These are phyloP conservation scores for Cladophialophora exuberans DNA, from an alignment of 2,329 filamentous ascomycete species.

Conservation along the genomic window DNA sequence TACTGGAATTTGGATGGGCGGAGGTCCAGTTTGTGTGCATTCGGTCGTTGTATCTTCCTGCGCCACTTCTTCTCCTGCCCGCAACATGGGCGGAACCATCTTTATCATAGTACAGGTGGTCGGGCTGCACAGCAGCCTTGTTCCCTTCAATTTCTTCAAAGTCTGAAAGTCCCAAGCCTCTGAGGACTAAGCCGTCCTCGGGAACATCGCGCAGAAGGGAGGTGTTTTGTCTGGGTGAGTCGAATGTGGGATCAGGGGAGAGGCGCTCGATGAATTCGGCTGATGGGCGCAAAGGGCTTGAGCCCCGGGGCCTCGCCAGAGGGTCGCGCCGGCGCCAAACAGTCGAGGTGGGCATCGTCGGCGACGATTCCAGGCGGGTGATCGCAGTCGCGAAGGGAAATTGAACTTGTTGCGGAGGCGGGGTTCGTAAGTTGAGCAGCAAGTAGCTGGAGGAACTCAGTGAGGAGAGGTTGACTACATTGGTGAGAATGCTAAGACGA, in stretches of 20 bases:
- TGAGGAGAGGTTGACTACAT: slow-evolving; percentile 25
- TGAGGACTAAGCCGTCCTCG: slow-evolving; percentile 14
- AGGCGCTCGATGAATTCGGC: slow-evolving; percentile 30
- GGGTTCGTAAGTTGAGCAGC: slow-evolving; percentile 18
- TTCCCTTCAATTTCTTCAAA: slow-evolving; percentile 10
- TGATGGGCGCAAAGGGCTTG: slow-evolving; percentile 27
- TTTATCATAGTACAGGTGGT: slow-evolving; percentile 30
- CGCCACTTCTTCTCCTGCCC: slow-evolving; percentile 21
- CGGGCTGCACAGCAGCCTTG: slow-evolving; percentile 20
- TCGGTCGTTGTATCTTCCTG: slow-evolving; percentile 7
- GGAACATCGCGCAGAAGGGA: slow-evolving; percentile 10
- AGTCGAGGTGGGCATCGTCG: slow-evolving; percentile 32
- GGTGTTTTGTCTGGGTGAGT: slow-evolving; percentile 10
- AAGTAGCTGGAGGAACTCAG: slow-evolving; percentile 8
- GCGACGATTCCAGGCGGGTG: slow-evolving; percentile 9
- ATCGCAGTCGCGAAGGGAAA: slow-evolving; percentile 1
- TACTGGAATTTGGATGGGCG: too few relatives aligned
- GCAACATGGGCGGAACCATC: slow-evolving; percentile 31
- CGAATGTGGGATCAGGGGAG: slow-evolving; percentile 29
- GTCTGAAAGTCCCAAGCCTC: slow-evolving; percentile 29
- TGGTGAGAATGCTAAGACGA: slow-evolving; percentile 17
- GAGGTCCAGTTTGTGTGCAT: too few relatives aligned
- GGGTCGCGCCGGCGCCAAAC: slow-evolving; percentile 28
- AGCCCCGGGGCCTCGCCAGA: slow-evolving; percentile 14
- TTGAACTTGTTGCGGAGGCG: slow-evolving; percentile 25